Base-by-base conservation (phyloP, 257 asterid genomes). In the Fraxinus americana region DNA sequence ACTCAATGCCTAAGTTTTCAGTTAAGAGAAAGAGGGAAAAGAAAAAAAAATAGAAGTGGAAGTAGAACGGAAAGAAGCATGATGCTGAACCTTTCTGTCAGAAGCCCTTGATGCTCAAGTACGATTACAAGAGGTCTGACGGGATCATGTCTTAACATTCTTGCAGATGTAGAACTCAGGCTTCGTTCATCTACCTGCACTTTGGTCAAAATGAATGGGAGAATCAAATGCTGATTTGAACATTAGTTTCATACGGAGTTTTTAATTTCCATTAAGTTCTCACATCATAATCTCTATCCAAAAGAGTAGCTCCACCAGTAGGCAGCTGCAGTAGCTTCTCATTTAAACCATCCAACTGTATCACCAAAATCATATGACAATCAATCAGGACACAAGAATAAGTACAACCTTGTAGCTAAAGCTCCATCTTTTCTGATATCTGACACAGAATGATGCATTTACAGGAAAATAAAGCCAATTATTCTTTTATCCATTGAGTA, bases 321-420 rank as follows among this genome's bases (percentile, higher is more conserved):
- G 93, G 84, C 76, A 86, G 74, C 75, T 82, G 83, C 70, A 92
- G 81, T 71, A 90, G 83, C 74, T 85, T 79, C 90, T 96, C 99
- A 75, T 96, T 96, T 48, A 92, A 83, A 78, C 83, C 91, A 80
- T 96, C 99, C 91, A 96, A 83, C 99, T 96, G 91, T 66, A 77
- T 74, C 75, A 76, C 71, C 77, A 78, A 67, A 87, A 81, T 45
- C 70, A 75, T 17, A 80, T 66, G 27, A 76, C 61, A 72, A 70
- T 82, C 69, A 79, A 70, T 82, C 69, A 79, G 81, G 69, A 63
- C 68, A 77, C 21, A 52, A 27, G 66, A 69, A 52, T 45, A 74
- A 66, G 10, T 54, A 75, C 35, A 48, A 80, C 48, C 34, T 52
- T 29, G 61, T 71, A 74, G 4, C 38, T 57, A 19, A 69, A 48